phyloP scores from a whole-genome alignment of 2,329 filamentous ascomycete genomes.

The Xylariaceae sp. region DNA sequence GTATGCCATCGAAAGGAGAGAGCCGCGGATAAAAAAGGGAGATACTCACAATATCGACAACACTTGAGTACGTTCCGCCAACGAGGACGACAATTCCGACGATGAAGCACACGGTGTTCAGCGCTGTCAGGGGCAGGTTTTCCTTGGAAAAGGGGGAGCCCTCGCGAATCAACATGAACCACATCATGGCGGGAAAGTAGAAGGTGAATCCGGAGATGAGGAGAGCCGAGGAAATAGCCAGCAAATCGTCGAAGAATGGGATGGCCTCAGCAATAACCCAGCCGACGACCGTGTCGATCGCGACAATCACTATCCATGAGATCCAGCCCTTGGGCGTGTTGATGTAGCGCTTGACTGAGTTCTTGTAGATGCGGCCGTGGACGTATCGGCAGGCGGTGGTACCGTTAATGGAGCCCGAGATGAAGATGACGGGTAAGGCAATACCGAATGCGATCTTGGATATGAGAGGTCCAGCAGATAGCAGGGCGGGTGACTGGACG shows the following conservation, averaged over 20 bases:
- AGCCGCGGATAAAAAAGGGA: neutral
- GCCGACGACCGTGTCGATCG: conserved; percentile 54
- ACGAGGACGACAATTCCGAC: conserved; percentile 30
- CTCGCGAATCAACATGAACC: conserved; percentile 32
- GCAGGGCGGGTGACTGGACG: conserved; percentile 56
- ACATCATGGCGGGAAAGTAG: conserved; percentile 34
- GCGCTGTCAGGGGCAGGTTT: conserved; percentile 23
- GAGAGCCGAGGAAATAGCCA: conserved; percentile 49
- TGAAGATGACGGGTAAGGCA: conserved; percentile 58
- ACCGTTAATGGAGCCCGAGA: conserved; percentile 59
- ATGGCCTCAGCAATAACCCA: conserved; percentile 69
- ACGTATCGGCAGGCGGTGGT: conserved; percentile 44
- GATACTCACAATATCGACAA: conserved; percentile 32
- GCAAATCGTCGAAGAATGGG: conserved; percentile 64
- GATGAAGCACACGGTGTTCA: conserved; percentile 28
- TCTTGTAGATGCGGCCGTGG: conserved; percentile 31
- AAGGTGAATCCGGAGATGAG: conserved; percentile 46
- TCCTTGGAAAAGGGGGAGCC: conserved; percentile 27
- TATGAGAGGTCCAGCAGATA: conserved; percentile 47
- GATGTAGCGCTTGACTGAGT: conserved; percentile 31
- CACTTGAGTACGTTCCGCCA: conserved; percentile 31
- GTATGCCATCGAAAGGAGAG: neutral
- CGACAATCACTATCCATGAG: conserved; percentile 54
- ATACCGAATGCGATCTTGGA: conserved; percentile 58
- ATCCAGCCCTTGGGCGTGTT: conserved; percentile 32